Percentiles rank a stretch among this genome's conserved stretches.
These are phyloP conservation scores for Colletotrichum spinosum DNA, from an alignment of 2,329 filamentous ascomycete species.

Conservation along the genomic window DNA sequence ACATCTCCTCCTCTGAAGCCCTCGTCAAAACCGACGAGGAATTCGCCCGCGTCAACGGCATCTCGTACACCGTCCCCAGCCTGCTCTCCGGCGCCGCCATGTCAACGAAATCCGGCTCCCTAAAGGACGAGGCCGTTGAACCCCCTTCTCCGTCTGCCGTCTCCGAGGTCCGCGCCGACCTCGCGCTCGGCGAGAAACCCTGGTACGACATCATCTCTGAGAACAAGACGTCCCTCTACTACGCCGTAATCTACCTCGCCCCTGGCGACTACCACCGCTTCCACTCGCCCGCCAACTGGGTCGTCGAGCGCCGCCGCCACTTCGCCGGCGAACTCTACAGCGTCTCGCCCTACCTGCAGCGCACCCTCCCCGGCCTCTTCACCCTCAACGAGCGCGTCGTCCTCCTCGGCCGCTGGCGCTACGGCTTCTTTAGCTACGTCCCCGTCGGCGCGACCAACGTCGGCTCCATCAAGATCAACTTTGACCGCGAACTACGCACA, in stretches of 20 bases:
- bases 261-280: constrained; percentile 99
- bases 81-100: constrained; percentile 80
- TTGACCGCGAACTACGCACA: constrained; percentile 92
- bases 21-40: constrained; percentile 86
- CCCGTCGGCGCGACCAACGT: constrained; percentile 98
- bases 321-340: constrained; percentile 97
- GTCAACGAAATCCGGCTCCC: constrained; percentile 58
- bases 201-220: constrained; percentile 77
- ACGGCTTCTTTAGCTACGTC: constrained; percentile 96
- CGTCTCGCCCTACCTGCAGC: constrained; percentile 94
- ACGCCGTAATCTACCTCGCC: constrained; percentile 94
- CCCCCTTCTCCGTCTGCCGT: constrained; percentile 76
- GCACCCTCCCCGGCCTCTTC: constrained; percentile 92
- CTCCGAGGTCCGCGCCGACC: constrained; percentile 84
- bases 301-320: constrained; percentile 93
- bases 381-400: constrained; percentile 97
- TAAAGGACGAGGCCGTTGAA: constrained; percentile 79
- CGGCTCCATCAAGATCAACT: constrained; percentile 96
- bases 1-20: constrained; percentile 66
- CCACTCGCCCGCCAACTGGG: constrained; percentile 95
- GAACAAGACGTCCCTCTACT: constrained; percentile 83
- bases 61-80: constrained; percentile 91
- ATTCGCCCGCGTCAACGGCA: constrained; percentile 93
- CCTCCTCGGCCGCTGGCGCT: constrained; percentile 92
- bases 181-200: constrained; percentile 77